Base-by-base conservation (phyloP, 495 filamentous ascomycete species). In the Tuber indicum region DNA sequence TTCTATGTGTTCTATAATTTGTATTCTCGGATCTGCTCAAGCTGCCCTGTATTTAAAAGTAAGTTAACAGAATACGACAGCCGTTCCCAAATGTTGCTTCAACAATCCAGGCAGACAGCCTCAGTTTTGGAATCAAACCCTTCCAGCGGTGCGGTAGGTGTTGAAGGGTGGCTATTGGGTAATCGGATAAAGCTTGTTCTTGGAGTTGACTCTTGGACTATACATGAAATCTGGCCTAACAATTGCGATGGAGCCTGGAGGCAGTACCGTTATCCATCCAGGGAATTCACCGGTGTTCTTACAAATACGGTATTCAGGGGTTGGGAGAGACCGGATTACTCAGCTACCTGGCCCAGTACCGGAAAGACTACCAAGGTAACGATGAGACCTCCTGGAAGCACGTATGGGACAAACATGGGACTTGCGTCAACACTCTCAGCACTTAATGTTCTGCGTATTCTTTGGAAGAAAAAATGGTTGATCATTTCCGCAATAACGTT, bases 181-280 rank as follows among this genome's bases (percentile, higher is more conserved):
- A 16, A 32, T 32, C 1, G 3, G 21, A 3, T 17, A 16, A 49
- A 70, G 26, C 52, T 74, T 42, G 41, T 45, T 70, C 43, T 45
- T 45, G 43, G 91, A 26, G 87, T 87, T 47, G 89, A 95, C 81
- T 90, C 90, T 70, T 97, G 93, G 94, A 96, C 93, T 3, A 87
- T 97, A 36, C 94, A 96, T 81, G 93, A 94, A n/a, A 86, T 97
- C 45, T 97, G 94, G 92, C 93, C 93, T n/a, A 93, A 96, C 84
- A 89, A 91, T 77, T 97, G 94, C 85, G 91, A 94, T 80, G 94
- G 93, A 76, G 91, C 89, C 42, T 96, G 90, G 84, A 89, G 93
- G 47, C 86, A 89, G 77, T 92, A 87, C 85, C 96, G 93, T 81
- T 91, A 93, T 78, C 85, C 87, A 74, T 86, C 85, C 36, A 90